Evolutionary conservation across 345 rosid species (phyloP).

Genomic region (Hypericum androsaemum): DNA sequence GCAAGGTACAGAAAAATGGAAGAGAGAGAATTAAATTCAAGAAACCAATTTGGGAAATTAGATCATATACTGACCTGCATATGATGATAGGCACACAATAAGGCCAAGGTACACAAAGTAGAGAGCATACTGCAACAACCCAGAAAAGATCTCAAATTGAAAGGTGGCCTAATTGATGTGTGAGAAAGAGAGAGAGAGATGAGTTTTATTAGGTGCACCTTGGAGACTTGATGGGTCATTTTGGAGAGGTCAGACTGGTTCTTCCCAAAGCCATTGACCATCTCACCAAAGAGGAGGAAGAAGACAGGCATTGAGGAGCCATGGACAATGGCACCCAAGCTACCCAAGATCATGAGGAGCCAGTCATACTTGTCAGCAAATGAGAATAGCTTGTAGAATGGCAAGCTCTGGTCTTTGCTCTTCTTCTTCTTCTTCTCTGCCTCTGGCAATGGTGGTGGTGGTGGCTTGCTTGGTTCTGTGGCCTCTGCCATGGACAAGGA

Average conservation of each 20-base stretch:
- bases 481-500: constrained; percentile 67
- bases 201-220: constrained; percentile 28
- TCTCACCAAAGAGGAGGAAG: constrained; percentile 89
- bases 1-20: too few species aligned
- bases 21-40: too few species aligned
- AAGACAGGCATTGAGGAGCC: constrained; percentile 98
- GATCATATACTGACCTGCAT: constrained; percentile 49
- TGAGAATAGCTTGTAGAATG: constrained; percentile 83
- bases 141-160: too few species aligned
- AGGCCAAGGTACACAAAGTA: constrained; percentile 94
- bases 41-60: too few species aligned
- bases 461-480: constrained; percentile 32
- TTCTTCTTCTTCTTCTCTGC: constrained; percentile 97
- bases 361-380: constrained; percentile 90
- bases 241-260: constrained; percentile 80
- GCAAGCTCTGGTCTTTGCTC: constrained; percentile 88
- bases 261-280: constrained; percentile 97
- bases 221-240: constrained; percentile 91
- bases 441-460: constrained; percentile 62
- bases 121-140: constrained; percentile 72
- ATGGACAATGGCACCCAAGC: constrained; percentile 81
- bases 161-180: too few species aligned
- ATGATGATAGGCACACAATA: constrained; percentile 90
- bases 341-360: constrained; percentile 62
- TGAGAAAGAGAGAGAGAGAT: too few species aligned